A percentile compares a stretch with the other conserved stretches of the same genome.
Evolutionary conservation across 2,329 filamentous ascomycete species (phyloP).

Genomic region (Cordyceps cicadae): DNA sequence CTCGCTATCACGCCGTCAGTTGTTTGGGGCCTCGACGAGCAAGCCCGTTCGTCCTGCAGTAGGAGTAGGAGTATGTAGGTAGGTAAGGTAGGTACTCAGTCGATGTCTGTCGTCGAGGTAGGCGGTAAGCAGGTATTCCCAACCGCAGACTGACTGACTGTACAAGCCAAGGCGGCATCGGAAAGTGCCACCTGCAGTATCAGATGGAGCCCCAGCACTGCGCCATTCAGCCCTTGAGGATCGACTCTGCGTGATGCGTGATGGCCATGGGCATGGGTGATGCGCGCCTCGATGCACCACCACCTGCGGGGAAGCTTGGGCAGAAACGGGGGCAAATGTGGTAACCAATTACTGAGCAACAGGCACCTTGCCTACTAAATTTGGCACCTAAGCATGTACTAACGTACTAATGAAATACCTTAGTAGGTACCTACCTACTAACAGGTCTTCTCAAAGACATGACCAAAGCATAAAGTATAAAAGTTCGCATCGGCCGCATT

Average conservation of each 20-base stretch:
- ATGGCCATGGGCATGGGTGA: background rate
- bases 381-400: no score
- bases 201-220: background rate
- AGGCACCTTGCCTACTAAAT: background rate
- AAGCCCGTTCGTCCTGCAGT: background rate
- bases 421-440: no score
- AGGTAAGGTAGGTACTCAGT: background rate
- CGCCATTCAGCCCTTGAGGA: slow-evolving; percentile 6
- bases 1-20: background rate
- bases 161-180: background rate
- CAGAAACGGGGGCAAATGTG: slow-evolving; percentile 2
- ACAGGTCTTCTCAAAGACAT: no score
- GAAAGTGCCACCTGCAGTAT: slow-evolving; percentile 1
- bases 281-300: background rate
- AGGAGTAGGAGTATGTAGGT: background rate
- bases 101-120: background rate
- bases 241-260: slow-evolving; percentile 9
- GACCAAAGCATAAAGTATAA: no score
- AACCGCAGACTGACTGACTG: background rate
- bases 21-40: background rate
- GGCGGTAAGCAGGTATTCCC: background rate
- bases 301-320: slow-evolving; percentile 5
- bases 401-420: no score
- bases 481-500: no score
- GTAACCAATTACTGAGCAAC: background rate